Conservation (phyloP, 2,329 filamentous ascomycete genomes). For the Ascocoryne sarcoides region DNA sequence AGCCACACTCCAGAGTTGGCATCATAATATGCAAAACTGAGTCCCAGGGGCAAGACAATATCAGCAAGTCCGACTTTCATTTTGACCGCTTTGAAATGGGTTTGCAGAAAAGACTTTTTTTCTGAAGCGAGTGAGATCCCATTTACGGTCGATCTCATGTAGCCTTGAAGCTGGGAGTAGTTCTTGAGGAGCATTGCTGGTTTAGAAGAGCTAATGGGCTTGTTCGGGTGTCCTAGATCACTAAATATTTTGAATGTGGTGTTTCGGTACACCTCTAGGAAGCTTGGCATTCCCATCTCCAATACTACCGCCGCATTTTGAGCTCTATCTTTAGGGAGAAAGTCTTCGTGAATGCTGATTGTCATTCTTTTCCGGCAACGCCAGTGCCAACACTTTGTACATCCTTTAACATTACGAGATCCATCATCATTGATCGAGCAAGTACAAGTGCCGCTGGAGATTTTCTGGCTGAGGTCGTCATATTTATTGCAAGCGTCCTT, state of each 20-base stretch:
- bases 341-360: constrained; percentile 41
- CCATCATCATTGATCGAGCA: constrained; percentile 23
- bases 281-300: constrained; percentile 38
- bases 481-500: constrained; percentile 28
- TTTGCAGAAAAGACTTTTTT: constrained; percentile 26
- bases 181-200: constrained; percentile 18
- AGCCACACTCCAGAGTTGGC: constrained; percentile 20
- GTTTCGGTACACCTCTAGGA: constrained; percentile 40
- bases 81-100: constrained; percentile 25
- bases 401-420: constrained; percentile 29
- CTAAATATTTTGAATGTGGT: constrained; percentile 40
- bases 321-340: constrained; percentile 32
- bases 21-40: constrained; percentile 27
- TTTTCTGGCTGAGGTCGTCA: constrained; percentile 30
- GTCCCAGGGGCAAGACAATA: constrained; percentile 24
- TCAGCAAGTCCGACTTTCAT: constrained; percentile 21
- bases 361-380: constrained; percentile 31
- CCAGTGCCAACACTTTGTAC: constrained; percentile 35
- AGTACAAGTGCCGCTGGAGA: constrained; percentile 28
- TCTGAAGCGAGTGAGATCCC: constrained; percentile 25
- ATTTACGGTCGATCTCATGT: constrained; percentile 2
- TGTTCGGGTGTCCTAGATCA: constrained; percentile 28
- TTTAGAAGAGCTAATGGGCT: constrained; percentile 2
- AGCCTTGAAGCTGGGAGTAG: constrained; percentile 16
- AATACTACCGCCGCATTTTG: constrained; percentile 39